Conservation (phyloP, 2,329 filamentous ascomycete species). For the Fusarium papillatum region DNA sequence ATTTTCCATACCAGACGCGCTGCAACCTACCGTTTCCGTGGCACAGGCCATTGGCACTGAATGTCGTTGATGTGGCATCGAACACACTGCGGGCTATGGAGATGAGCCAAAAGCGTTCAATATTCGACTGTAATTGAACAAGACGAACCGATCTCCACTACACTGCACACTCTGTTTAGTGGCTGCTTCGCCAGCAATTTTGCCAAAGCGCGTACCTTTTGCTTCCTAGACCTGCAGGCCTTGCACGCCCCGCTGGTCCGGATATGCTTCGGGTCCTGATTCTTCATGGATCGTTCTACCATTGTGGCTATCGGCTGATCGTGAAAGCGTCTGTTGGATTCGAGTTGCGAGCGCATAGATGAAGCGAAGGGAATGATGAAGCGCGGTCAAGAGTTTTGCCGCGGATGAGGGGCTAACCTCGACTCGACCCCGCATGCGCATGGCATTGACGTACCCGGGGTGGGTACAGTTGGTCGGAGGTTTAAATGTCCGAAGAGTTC, state of each 20-base stretch:
- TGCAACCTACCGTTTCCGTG: not conserved
- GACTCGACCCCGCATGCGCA: not conserved
- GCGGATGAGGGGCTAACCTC: not conserved
- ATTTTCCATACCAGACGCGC: not conserved
- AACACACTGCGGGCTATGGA: not conserved
- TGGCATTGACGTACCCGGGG: not conserved
- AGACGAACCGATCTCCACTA: not conserved
- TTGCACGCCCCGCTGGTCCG: conserved; percentile 1
- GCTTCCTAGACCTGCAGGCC: conserved; percentile 3
- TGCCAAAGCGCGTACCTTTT: not conserved
- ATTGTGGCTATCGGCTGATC: not conserved
- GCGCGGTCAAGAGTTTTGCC: not conserved
- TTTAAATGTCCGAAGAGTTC: not conserved
- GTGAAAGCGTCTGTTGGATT: not conserved
- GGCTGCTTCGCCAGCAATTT: not conserved
- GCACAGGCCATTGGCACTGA: not conserved
- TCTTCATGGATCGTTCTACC: not conserved
- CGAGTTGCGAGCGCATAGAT: not conserved
- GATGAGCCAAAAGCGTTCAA: not conserved
- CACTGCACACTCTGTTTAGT: not conserved
- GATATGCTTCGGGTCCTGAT: not conserved
- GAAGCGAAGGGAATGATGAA: not conserved
- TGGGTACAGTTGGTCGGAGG: not conserved
- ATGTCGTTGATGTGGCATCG: conserved; percentile 1
- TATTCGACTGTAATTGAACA: not conserved